Base-by-base conservation (phyloP, 305 asterid genomes). In the Solanum aculeatissimum region DNA sequence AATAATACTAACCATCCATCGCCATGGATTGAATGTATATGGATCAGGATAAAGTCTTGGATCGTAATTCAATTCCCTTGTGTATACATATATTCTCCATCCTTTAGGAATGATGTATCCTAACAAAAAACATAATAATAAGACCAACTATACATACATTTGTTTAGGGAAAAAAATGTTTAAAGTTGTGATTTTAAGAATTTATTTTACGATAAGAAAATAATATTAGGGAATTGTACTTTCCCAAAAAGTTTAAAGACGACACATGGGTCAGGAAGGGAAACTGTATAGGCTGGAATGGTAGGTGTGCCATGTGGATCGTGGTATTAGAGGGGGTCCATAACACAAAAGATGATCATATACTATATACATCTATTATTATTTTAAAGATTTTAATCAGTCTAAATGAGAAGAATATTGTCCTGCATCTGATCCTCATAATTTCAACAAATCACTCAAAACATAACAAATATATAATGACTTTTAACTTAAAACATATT, bases 41-140 rank as follows among this genome's bases (percentile, higher is more conserved):
- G 99, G 99, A 85, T 95, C 97, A 9, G 98, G 97, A 87, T 97
- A 97, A 47, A 93, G 86, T 79, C 89, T 58, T 29, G 98, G 94
- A 78, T 97, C 99, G 82, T 97, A 97, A 87, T 95, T 97, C 86
- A 95, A 93, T 89, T 97, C 99, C 87, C 99, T 93, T 18, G 99
- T 97, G 88, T 97, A 97, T 57, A 97, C 99, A 81, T 97, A 97
- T 82, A 97, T 97, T 89, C 98, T 94, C 99, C 99, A 97, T 87
- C 98, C 99, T 84, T 91, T 84, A 25, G 99, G 98, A 84, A 97
- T 92, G 38, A 90, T 83, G 82, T 92, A 97, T 27, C 99, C 99
- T 97, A 96, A 53, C 86, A 90, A 58, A 47, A 51, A 7, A 45
- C 23, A 85, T n/a, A 85, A 68, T 2, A 74, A 65, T 86, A 8